Percentiles rank a stretch among this genome's conserved stretches.
Evolutionary conservation across 768 basidiomycete species (phyloP).

Genomic region (Mycena maculata): DNA sequence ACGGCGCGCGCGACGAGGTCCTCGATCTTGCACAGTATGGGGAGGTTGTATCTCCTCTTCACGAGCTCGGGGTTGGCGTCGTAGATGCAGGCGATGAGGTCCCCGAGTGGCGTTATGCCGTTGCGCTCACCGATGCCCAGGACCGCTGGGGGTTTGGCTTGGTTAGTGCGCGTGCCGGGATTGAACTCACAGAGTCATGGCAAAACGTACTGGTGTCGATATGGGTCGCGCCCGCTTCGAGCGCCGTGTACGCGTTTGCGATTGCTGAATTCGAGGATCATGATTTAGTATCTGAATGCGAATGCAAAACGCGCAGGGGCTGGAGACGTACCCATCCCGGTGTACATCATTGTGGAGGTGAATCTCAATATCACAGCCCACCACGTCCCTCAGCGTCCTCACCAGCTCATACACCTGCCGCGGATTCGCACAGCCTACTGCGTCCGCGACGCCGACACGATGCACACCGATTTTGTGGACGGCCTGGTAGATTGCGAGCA

Average conservation of each 20-base stretch:
- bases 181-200: constrained; percentile 6
- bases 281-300: no score
- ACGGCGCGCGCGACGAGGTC: constrained; percentile 99
- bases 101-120: constrained; percentile 98
- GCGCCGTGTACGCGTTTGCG: constrained; percentile 97
- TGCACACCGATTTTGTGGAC: constrained; percentile 99
- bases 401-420: constrained; percentile 99
- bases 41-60: constrained; percentile 98
- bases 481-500: constrained; percentile 98
- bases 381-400: constrained; percentile 94
- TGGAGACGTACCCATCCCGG: constrained; percentile 79
- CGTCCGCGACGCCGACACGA: constrained; percentile 98
- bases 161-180: constrained; percentile 15
- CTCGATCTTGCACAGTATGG: constrained; percentile 98
- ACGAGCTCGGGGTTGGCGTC: constrained; percentile 98
- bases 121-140: constrained; percentile 99
- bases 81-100: constrained; percentile 95
- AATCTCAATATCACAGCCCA: constrained; percentile 96
- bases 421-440: constrained; percentile 98
- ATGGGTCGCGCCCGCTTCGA: constrained; percentile 99
- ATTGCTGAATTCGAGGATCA: constrained; percentile 76
- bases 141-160: constrained; percentile 63
- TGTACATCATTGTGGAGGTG: constrained; percentile 99
- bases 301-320: constrained; percentile 35
- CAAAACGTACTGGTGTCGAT: constrained; percentile 88